phyloP scores from a whole-genome alignment of 371 early-diverging fungal genomes.

The Mucor circinelloides region DNA sequence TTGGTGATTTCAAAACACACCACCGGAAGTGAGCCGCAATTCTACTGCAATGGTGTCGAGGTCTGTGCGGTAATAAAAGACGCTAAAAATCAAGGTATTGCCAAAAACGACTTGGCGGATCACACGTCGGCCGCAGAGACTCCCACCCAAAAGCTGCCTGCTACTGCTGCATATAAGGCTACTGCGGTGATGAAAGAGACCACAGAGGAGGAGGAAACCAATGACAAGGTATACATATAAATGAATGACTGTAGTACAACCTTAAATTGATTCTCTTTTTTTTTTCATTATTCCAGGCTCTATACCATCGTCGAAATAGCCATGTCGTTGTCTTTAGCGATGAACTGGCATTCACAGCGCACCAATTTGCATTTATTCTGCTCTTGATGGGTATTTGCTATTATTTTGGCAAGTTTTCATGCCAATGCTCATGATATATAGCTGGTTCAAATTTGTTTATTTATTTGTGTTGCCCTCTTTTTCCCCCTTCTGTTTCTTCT shows the following conservation, averaged over 20 bases:
- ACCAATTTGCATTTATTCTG: constrained; percentile 42
- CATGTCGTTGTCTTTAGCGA: constrained; percentile 40
- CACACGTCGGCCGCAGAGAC: background rate
- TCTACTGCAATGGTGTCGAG: constrained; percentile 22
- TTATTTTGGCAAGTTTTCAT: constrained; percentile 53
- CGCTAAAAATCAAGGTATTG: background rate
- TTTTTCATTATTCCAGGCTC: background rate
- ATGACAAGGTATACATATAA: constrained; percentile 5
- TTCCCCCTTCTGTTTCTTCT: background rate
- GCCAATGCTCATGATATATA: constrained; percentile 31
- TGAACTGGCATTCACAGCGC: constrained; percentile 49
- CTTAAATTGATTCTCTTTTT: background rate
- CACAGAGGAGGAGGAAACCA: background rate
- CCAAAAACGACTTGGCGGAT: background rate
- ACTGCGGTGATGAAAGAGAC: background rate
- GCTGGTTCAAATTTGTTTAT: background rate
- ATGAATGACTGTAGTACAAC: background rate
- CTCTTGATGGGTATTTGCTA: constrained; percentile 46
- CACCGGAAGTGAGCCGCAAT: constrained; percentile 2
- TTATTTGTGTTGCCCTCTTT: background rate
- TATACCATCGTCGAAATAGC: constrained; percentile 18
- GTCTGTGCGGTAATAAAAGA: background rate
- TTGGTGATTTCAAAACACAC: constrained; percentile 17
- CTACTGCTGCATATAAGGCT: too few relatives aligned
- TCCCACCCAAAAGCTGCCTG: background rate